A percentile compares a stretch with the other conserved stretches of the same genome.
These are phyloP conservation scores for Acrocalymma vagum DNA, from an alignment of 2,329 filamentous ascomycete species.

Conservation along the genomic window DNA sequence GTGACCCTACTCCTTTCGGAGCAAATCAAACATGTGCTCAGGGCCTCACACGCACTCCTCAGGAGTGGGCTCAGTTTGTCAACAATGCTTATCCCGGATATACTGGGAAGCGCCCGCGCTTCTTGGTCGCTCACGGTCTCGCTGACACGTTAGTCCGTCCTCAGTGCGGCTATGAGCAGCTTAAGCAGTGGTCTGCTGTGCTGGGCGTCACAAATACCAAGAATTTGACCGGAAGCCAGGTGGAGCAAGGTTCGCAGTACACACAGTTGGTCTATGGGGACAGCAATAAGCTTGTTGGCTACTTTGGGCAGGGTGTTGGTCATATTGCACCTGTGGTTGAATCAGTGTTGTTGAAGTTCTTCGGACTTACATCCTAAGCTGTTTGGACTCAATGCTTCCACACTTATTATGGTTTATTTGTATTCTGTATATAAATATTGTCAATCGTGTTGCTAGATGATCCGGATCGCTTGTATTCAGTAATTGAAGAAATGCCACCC, in stretches of 20 bases:
- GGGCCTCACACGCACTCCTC: constrained; percentile 56
- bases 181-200: constrained; percentile 28
- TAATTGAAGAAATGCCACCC: no score
- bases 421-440: no score
- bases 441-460: no score
- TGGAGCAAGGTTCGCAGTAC: constrained; percentile 17
- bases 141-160: constrained; percentile 38
- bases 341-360: constrained; percentile 22
- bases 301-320: constrained; percentile 24
- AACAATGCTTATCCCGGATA: constrained; percentile 41
- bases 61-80: constrained; percentile 19
- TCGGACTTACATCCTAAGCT: constrained; percentile 14
- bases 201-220: constrained; percentile 14
- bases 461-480: no score
- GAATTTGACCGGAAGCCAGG: constrained; percentile 17
- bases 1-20: constrained; percentile 12
- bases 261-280: constrained; percentile 27
- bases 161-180: constrained; percentile 22
- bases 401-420: no score
- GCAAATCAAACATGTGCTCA: constrained; percentile 59
- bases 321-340: constrained; percentile 23
- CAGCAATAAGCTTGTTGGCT: constrained; percentile 23
- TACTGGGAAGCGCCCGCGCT: constrained; percentile 39
- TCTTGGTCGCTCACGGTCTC: constrained; percentile 45
- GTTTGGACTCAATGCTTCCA: no score